phyloP scores from a whole-genome alignment of 305 asterid genomes.

The Fraxinus nigra region DNA sequence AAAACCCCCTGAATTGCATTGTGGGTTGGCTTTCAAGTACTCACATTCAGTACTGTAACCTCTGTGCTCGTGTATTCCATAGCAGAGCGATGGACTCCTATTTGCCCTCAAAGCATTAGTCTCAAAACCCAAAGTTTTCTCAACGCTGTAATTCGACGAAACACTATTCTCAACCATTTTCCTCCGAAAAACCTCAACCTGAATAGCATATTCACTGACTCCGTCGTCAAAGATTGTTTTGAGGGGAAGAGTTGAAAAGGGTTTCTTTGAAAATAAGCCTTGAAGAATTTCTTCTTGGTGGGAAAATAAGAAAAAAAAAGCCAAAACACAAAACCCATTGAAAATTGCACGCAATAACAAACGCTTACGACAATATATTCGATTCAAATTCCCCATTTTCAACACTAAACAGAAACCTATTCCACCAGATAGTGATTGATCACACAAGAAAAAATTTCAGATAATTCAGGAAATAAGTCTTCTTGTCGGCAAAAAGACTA shows the following conservation, averaged over 20 bases:
- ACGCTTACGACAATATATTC: conserved; percentile 18
- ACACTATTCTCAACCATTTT: conserved; percentile 22
- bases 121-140: not conserved
- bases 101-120: conserved; percentile 15
- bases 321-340: conserved; percentile 42
- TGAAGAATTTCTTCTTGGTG: conserved; percentile 30
- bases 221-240: not conserved
- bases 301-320: conserved; percentile 41
- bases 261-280: conserved; percentile 28
- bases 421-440: conserved; percentile 19
- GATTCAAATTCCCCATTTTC: conserved; percentile 31
- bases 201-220: not conserved
- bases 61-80: conserved; percentile 47
- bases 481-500: not conserved
- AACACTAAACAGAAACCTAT: conserved; percentile 13
- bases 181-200: conserved; percentile 24
- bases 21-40: conserved; percentile 54
- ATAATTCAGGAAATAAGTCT: not conserved
- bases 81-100: conserved; percentile 40
- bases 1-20: conserved; percentile 65
- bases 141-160: not conserved
- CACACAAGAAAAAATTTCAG: not conserved
- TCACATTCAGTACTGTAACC: conserved; percentile 57
- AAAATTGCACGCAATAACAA: conserved; percentile 51
- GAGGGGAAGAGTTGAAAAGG: conserved; percentile 19